Percentiles rank a stretch among this genome's conserved stretches.
These are phyloP conservation scores for Parietichytrium sp. DNA, from an alignment of 108 stramenopile species.

Conservation along the genomic window DNA sequence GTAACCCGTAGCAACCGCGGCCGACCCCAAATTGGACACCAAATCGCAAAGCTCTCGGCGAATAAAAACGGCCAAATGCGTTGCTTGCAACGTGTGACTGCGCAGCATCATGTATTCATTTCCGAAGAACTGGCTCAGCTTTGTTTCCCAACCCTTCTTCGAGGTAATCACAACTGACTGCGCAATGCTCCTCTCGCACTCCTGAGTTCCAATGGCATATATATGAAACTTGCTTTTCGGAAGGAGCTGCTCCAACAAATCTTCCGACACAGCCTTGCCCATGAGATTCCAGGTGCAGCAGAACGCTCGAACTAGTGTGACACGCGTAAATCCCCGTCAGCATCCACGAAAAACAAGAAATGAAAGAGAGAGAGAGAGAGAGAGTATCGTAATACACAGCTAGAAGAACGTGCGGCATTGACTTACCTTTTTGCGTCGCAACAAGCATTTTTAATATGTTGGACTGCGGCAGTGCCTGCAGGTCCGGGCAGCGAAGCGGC, in stretches of 20 bases:
- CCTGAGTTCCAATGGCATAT: constrained; percentile 31
- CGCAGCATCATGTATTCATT: not conserved
- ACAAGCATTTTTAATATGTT: no score
- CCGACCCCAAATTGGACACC: constrained; percentile 4
- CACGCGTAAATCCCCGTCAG: no score
- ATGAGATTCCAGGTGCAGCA: constrained; percentile 36
- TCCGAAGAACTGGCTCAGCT: not conserved
- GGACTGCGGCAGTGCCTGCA: no score
- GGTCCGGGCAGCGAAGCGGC: no score
- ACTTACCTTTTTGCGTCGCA: no score
- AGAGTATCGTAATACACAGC: no score
- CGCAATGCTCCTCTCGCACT: constrained; percentile 39
- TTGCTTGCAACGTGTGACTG: constrained; percentile 36
- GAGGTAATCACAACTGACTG: constrained; percentile 7
- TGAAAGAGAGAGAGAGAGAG: no score
- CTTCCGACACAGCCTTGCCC: constrained; percentile 1
- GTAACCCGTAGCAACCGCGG: constrained; percentile 38
- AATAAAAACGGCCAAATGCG: constrained; percentile 40
- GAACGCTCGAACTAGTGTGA: no score
- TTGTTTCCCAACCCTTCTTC: constrained; percentile 39
- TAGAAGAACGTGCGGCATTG: no score
- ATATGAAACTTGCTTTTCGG: constrained; percentile 4
- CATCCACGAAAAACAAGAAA: no score
- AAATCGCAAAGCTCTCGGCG: constrained; percentile 18
- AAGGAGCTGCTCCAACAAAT: not conserved